These are phyloP conservation scores for Fusarium brachygibbosum DNA, from an alignment of 2,329 filamentous ascomycete species.

Conservation along the genomic window DNA sequence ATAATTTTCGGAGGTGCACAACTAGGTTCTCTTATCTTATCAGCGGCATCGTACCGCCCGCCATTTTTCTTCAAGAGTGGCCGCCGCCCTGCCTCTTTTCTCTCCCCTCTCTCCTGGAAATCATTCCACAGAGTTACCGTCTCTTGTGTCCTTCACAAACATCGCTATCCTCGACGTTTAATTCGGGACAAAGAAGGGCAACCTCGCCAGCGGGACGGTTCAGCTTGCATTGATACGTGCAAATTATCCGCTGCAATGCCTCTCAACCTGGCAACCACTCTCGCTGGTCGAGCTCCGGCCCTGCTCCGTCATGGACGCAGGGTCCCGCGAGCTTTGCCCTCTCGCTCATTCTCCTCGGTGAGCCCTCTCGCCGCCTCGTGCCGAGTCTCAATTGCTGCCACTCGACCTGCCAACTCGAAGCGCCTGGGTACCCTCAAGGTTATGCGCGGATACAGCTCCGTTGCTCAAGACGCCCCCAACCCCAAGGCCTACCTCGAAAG, in stretches of 20 bases:
- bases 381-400: conserved; percentile 46
- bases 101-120: conserved; percentile 36
- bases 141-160: conserved; percentile 41
- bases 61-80: conserved; percentile 43
- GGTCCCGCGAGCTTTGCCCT: conserved; percentile 60
- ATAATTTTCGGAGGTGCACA: conserved; percentile 43
- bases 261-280: conserved; percentile 56
- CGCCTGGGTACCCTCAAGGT: conserved; percentile 64
- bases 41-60: conserved; percentile 36
- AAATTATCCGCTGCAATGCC: conserved; percentile 54
- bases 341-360: conserved; percentile 60
- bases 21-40: conserved; percentile 46
- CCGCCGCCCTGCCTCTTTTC: conserved; percentile 28
- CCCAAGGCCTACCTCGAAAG: conserved; percentile 90
- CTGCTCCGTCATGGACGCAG: conserved; percentile 69
- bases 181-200: conserved; percentile 51
- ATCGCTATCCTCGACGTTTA: conserved; percentile 47
- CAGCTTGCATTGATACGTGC: conserved; percentile 54
- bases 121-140: conserved; percentile 47
- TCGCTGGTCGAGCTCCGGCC: conserved; percentile 70
- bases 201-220: conserved; percentile 55
- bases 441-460: conserved; percentile 58
- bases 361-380: conserved; percentile 48
- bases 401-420: conserved; percentile 56
- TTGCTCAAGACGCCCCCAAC: conserved; percentile 78